A percentile compares a stretch with the other conserved stretches of the same genome.
These are phyloP conservation scores for Alternaria sp. DNA, from an alignment of 2,329 filamentous ascomycete genomes.

Conservation along the genomic window DNA sequence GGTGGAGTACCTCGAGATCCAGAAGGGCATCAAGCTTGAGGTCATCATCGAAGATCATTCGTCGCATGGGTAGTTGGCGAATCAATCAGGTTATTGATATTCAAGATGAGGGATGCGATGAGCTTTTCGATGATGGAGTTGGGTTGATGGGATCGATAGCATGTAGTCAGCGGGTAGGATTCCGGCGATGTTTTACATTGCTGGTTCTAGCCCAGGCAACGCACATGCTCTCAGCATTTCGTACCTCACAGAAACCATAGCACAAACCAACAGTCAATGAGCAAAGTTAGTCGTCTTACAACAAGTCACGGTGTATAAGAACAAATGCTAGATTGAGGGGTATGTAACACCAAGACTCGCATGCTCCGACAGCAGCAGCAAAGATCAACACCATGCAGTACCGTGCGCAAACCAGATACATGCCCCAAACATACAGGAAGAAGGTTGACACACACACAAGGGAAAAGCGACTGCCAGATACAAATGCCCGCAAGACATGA, in stretches of 20 bases:
- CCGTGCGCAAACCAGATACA: neutral
- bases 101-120: too few relatives aligned
- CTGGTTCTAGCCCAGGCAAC: too few relatives aligned
- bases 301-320: neutral
- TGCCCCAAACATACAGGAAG: neutral
- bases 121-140: too few relatives aligned
- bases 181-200: neutral
- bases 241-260: neutral
- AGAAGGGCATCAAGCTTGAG: neutral
- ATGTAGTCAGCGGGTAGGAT: neutral
- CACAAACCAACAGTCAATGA: neutral
- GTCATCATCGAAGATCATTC: neutral
- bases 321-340: conserved; percentile 10
- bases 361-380: neutral
- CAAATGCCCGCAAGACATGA: neutral
- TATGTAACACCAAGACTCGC: conserved; percentile 8
- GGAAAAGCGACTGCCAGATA: neutral
- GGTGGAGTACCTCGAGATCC: neutral
- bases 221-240: neutral
- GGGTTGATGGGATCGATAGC: too few relatives aligned
- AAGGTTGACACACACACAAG: neutral
- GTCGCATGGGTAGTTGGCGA: neutral
- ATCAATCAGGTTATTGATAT: neutral
- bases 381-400: neutral
- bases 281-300: neutral